Base-by-base conservation (phyloP, 2,329 filamentous ascomycete species). In the Penicillium nordicum region DNA sequence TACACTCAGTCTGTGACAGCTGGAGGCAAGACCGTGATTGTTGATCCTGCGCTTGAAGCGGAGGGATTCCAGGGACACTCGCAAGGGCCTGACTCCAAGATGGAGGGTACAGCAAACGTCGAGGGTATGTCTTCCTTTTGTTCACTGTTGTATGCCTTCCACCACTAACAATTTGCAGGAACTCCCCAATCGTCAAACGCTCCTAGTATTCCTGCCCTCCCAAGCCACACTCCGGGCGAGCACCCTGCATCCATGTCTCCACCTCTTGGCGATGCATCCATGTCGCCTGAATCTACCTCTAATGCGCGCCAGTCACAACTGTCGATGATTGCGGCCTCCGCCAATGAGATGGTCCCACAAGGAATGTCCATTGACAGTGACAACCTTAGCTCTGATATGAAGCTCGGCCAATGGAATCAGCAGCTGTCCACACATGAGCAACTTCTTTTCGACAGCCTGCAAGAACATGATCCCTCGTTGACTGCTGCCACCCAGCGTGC, bases 271-370 rank as follows among this genome's bases (percentile, higher is more conserved):
- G 69, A 74, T 53, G 55, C 63, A 36, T 70, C 71, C 16, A 59
- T 75, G 61, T 69, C 70, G 3, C 65, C 70, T 21, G 74, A 77
- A 23, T 66, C 72, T 21, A 59, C 67, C 27, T 65, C 69, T 34
- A 73, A 73, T 59, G 70, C 67, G 44, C 74, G 73, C 32, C 73
- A 76, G 57, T 74, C 76, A 34, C 74, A 77, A 53, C 67, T 79
- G 44, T 78, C 75, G 25, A 68, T 78, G 65, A 78, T 79, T 44
- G 76, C 76, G 9, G 76, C 76, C 11, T 77, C 76, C 36, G 76
- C 76, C 32, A 78, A 70, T 57, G 75, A 78, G 61, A 78, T 77
- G 70, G 74, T 77, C 36, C 73, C 74, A 1, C 72, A 77, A 23
- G 70, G 68, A 34, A 59, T 71, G 40, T 59, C 70, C 29, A 63